Evolutionary conservation across 1,284 basidiomycete genomes (phyloP).

Genomic region (Peniophora sp.): DNA sequence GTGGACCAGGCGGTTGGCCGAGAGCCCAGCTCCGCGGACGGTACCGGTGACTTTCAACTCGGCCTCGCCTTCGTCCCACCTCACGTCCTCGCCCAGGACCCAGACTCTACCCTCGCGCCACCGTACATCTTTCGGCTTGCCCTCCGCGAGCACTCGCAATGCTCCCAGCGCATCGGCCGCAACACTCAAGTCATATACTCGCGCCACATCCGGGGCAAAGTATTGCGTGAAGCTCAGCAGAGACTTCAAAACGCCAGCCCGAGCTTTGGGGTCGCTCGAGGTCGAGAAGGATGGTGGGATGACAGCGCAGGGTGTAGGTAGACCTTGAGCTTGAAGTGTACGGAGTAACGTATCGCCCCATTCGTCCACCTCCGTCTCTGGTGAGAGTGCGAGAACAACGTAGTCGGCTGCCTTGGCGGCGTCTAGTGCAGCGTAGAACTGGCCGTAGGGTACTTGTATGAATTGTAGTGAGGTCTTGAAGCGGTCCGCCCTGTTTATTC

Average conservation of each 20-base stretch:
- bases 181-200: slow-evolving; percentile 55
- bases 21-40: slow-evolving; percentile 74
- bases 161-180: slow-evolving; percentile 65
- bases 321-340: slow-evolving; percentile 75
- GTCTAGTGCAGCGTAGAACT: slow-evolving; percentile 78
- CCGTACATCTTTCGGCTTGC: slow-evolving; percentile 64
- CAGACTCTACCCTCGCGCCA: slow-evolving; percentile 82
- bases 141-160: slow-evolving; percentile 72
- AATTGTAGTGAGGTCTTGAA: slow-evolving; percentile 90
- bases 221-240: slow-evolving; percentile 90
- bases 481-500: slow-evolving; percentile 55
- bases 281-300: slow-evolving; percentile 33
- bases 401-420: slow-evolving; percentile 89
- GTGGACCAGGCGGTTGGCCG: slow-evolving; percentile 84
- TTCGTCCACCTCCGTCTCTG: slow-evolving; percentile 72
- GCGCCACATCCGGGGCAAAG: slow-evolving; percentile 82
- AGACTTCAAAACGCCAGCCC: slow-evolving; percentile 70
- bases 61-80: slow-evolving; percentile 46
- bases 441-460: slow-evolving; percentile 63
- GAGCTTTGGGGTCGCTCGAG: slow-evolving; percentile 54
- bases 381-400: slow-evolving; percentile 79
- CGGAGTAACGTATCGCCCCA: slow-evolving; percentile 92
- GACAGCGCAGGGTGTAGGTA: slow-evolving; percentile 66
- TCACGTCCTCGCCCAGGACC: slow-evolving; percentile 66
- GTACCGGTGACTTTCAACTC: slow-evolving; percentile 75